phyloP scores from a whole-genome alignment of 345 rosid species.

The Nephelium lappaceum region DNA sequence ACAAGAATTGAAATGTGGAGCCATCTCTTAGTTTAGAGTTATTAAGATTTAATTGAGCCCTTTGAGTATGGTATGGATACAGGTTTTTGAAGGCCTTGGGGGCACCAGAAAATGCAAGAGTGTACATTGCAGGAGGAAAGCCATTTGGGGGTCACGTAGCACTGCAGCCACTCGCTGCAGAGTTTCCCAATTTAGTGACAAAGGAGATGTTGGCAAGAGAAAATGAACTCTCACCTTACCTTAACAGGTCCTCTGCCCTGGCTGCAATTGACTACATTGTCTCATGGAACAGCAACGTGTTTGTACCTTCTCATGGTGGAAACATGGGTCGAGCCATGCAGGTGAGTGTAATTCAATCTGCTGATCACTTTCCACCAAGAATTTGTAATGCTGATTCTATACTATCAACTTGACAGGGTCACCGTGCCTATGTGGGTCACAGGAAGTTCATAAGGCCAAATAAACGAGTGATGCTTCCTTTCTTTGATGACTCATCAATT shows the following conservation, averaged over 20 bases:
- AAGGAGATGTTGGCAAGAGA: slow-evolving; percentile 59
- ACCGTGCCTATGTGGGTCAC: slow-evolving; percentile 76
- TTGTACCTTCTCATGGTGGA: slow-evolving; percentile 85
- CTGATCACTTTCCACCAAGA: not conserved
- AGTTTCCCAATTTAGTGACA: slow-evolving; percentile 54
- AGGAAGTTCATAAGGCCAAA: slow-evolving; percentile 72
- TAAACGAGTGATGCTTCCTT: slow-evolving; percentile 60
- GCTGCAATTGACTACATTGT: slow-evolving; percentile 80
- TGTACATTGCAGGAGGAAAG: slow-evolving; percentile 74
- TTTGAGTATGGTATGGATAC: slow-evolving; percentile 8
- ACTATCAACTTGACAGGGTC: slow-evolving; percentile 42
- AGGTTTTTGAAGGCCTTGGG: slow-evolving; percentile 76
- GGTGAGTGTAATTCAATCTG: slow-evolving; percentile 28
- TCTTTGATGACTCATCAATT: slow-evolving; percentile 56
- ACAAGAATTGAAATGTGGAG: not conserved
- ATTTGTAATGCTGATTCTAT: not conserved
- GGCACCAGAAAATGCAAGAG: slow-evolving; percentile 52
- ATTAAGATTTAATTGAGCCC: not conserved
- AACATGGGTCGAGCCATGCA: slow-evolving; percentile 81
- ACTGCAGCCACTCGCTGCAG: slow-evolving; percentile 53
- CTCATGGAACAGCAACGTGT: slow-evolving; percentile 69
- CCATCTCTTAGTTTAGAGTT: not conserved
- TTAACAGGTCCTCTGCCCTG: slow-evolving; percentile 59
- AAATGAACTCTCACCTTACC: slow-evolving; percentile 60
- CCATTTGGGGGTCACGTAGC: slow-evolving; percentile 72